These are phyloP conservation scores for Aspergillus tamarii DNA, from an alignment of 2,329 filamentous ascomycete genomes.

Conservation along the genomic window DNA sequence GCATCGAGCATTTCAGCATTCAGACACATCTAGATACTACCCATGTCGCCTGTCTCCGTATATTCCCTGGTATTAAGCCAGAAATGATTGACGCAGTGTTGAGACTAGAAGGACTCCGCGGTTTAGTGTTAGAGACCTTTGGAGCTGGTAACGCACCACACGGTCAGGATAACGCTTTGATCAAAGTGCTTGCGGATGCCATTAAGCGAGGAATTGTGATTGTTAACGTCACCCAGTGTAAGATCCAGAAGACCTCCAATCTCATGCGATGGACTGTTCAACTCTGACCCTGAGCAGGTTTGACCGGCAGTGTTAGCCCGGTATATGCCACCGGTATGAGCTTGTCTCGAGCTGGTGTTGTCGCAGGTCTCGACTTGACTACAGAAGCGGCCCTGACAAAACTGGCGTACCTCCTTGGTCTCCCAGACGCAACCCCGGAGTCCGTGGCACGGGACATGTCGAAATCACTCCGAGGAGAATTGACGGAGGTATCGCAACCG, in stretches of 20 bases:
- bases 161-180: conserved; percentile 77
- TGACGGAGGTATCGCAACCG: conserved; percentile 74
- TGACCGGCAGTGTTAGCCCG: conserved; percentile 73
- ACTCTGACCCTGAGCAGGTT: conserved; percentile 38
- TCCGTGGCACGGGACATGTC: conserved; percentile 75
- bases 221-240: conserved; percentile 90
- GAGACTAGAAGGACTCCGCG: conserved; percentile 72
- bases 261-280: conserved; percentile 17
- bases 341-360: conserved; percentile 80
- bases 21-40: conserved; percentile 77
- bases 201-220: conserved; percentile 81
- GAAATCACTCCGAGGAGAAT: conserved; percentile 76
- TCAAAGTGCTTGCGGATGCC: conserved; percentile 74
- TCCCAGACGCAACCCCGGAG: conserved; percentile 63
- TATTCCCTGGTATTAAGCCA: conserved; percentile 92
- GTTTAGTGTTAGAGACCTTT: conserved; percentile 87
- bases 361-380: conserved; percentile 87
- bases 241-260: conserved; percentile 49
- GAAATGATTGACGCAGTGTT: conserved; percentile 89
- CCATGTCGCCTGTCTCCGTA: conserved; percentile 85
- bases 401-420: conserved; percentile 79
- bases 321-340: conserved; percentile 78
- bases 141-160: conserved; percentile 90
- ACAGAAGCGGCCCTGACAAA: conserved; percentile 91
- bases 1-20: conserved; percentile 73